Evolutionary conservation across 1,284 basidiomycete species (phyloP), one percentile per base, ranked within the genome.

Genomic region (Singerocomus rubriflavus): DNA sequence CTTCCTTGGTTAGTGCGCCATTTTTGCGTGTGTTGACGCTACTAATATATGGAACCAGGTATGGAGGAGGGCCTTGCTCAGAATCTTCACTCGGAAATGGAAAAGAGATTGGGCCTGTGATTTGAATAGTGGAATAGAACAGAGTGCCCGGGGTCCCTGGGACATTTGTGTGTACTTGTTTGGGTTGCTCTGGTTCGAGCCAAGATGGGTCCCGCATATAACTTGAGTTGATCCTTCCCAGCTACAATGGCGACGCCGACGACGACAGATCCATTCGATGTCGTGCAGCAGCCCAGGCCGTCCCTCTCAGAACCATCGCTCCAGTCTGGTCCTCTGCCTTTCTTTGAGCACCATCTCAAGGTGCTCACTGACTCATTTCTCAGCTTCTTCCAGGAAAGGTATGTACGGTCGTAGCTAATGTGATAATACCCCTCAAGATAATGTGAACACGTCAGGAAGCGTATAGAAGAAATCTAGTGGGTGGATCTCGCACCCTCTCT

Each of bases 381-480:
- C 56, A 73, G 64, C 55, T 93, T 93, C 75, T 93, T 93, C 70
- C 79, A 82, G 66, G 92, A 94, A 74, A 78, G 91, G 91, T 89
- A 61, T 60, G 81, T 67, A 40, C 52, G 36, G 32, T 26, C 44
- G 21, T n/a, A 26, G 35, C 14, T 32, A 44, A 11, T 31, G 13
- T 39, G 13, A 35, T 33, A 9, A 33, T 30, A 2, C 41, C 44
- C 31, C 30, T 40, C 30, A 37, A 50, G 44, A 44, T 53, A 48
- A 55, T 32, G 21, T 8, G 37, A 39, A 27, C 17, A 38, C 46
- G 34, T 44, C 65, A 93, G 91, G 63, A 85, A 84, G 65, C 80
- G 80, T 43, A 86, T 93, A 53, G 92, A 94, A 67, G 91, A 93
- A 61, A 67, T 71, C 48, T 94, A 94, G 88, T 91, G 63, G 67